Base-by-base conservation (phyloP, 805 yeast genomes). In the Dipodascus albidus region DNA sequence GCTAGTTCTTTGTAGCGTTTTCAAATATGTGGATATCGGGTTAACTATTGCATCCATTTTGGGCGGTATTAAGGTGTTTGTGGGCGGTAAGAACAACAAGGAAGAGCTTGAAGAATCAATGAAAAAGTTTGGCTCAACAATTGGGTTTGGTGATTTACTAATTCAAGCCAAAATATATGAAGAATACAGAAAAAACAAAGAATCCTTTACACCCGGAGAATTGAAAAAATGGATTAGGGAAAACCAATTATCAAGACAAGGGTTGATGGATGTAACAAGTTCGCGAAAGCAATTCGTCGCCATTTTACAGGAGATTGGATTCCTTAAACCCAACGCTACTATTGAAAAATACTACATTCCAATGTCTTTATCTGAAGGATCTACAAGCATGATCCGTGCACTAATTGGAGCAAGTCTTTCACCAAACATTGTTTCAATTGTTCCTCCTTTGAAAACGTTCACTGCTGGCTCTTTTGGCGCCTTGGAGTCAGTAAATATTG, bases 351-450 rank as follows among this genome's bases (percentile, higher is more conserved):
- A 83, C 63, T 68, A 79, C 55, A 83, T 85, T 58, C 66, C 67
- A 3, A 62, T 62, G 0, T 81, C 82, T 59, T 65, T 67, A 33
- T 67, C 76, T 2, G 19, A 20, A 17, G 22, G 22, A 6, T 22
- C 24, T 47, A 21, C 24, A 47, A 17, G 49, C 17, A 70, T 90
- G 0, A 59, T 88, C 1, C 74, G 81, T 21, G 79, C 95, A 0
- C 74, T 91, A 1, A 68, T 89, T 19, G 81, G 95, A 0, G 95
- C 95, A 2, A 76, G 96, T 0, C 79, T 83, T 60, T 86, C 84
- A 61, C 98, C 98, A 0, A 84, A 85, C 53, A 72, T 88, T 33
- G 90, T 93, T 0, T 74, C 87, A 57, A 86, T 88, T 2, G 88
- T 85, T 61, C 70, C 80, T 20, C 97, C 98, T 0, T 89, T 87